Conservation (phyloP, 2,329 filamentous ascomycete species). For the Exophiala viscosa region DNA sequence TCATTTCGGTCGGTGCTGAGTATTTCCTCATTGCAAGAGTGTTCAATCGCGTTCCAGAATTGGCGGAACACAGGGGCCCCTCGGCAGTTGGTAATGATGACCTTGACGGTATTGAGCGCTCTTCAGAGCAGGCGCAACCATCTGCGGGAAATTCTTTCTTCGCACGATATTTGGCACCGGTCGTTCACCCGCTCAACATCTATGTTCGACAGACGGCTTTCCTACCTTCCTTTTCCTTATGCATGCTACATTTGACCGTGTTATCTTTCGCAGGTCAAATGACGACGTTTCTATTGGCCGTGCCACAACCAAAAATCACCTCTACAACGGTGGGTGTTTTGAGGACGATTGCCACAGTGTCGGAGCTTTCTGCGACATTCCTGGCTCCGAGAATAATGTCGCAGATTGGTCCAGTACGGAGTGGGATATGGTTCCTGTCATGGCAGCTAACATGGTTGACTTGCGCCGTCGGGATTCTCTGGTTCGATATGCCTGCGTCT, state of each 20-base stretch:
- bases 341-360: constrained; percentile 45
- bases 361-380: constrained; percentile 55
- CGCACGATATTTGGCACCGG: constrained; percentile 1
- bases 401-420: constrained; percentile 57
- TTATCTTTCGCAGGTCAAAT: constrained; percentile 54
- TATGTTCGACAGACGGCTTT: constrained; percentile 39
- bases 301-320: constrained; percentile 41
- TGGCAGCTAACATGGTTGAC: constrained; percentile 62
- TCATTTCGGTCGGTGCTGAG: constrained; percentile 38
- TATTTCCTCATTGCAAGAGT: constrained; percentile 41
- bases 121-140: constrained; percentile 1
- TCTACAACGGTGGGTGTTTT: constrained; percentile 47
- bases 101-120: background rate
- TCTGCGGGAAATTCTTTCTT: constrained; percentile 27
- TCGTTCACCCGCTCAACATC: constrained; percentile 13
- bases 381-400: constrained; percentile 50
- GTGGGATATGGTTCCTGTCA: constrained; percentile 66
- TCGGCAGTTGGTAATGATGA: background rate
- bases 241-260: constrained; percentile 54
- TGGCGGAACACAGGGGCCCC: background rate
- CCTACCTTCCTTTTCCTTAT: constrained; percentile 48
- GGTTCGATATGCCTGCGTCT: constrained; percentile 31
- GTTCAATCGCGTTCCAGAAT: constrained; percentile 7
- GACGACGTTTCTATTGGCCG: constrained; percentile 53
- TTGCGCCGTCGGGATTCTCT: constrained; percentile 45